Evolutionary conservation across 768 basidiomycete species (phyloP), one percentile per base, ranked within the genome.

Genomic region (Mrakia hoshinonis): DNA sequence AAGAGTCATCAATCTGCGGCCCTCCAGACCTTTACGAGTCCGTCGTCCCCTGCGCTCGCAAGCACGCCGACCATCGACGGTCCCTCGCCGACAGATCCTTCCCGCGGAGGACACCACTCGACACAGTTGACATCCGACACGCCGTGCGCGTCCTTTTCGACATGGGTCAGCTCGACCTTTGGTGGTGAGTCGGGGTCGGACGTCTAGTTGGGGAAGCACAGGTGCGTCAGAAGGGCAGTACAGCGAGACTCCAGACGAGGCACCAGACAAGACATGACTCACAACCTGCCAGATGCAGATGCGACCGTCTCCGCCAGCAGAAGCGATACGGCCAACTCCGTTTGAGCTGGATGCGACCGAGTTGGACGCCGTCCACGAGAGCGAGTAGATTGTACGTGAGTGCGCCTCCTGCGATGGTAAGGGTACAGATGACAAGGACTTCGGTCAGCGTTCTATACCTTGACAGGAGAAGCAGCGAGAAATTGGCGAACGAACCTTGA

Each of bases 121-220:
- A 95, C 84, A 13, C 85, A 82, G 79, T 99, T 98, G 31, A 93
- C 84, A 77, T 99, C 96, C 75, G 85, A 82, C 0, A 91, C 87
- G 0, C 85, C 89, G 76, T 99, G 96, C 0, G 91, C 88, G 13
- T 84, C 81, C 22, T 84, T 80, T 3, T 88, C 73, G 1, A 81
- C 81, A 0, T 86, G 86, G 31, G 95, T 82, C 0, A 91, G 58
- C 31, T 61, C 58, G 31, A 61, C 58, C 20, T 67, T 34, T 15
- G 55, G 38, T 22, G 70, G 51, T 9, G 52, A 29, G 15, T 55
- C 22, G 51, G 36, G 63, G 7, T 60, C 26, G 38, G 60, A 34
- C 47, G 24, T 46, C 22, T 63, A 36, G 49, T 24, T 36, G 10
- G n/a, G 5, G 39, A 48, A 38, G 39, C 29, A 31, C 2, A 20